These are phyloP conservation scores for Sphagnum contortum DNA, from an alignment of 225 moss, liverwort and hornwort species.

Conservation along the genomic window DNA sequence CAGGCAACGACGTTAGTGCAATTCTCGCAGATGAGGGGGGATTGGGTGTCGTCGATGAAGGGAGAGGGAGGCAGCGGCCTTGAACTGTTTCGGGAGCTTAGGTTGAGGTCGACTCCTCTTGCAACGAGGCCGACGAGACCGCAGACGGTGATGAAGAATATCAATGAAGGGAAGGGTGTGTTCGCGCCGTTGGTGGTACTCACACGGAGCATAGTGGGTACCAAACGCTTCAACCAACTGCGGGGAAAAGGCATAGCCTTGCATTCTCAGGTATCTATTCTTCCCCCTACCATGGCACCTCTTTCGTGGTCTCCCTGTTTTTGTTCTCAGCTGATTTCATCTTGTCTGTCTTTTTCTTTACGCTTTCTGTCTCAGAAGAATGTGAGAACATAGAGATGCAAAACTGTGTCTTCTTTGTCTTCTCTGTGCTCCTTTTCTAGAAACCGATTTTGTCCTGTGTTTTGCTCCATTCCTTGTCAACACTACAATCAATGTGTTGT, in stretches of 20 bases:
- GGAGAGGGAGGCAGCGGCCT: conserved; percentile 17
- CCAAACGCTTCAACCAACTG: conserved; percentile 72
- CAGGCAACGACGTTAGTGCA: too few relatives aligned
- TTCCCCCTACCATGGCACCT: too few relatives aligned
- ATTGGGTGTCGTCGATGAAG: conserved; percentile 23
- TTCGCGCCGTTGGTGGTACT: conserved; percentile 73
- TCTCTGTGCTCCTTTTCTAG: neutral
- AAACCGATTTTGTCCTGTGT: too few relatives aligned
- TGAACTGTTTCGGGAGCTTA: too few relatives aligned
- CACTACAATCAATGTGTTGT: too few relatives aligned
- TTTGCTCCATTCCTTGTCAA: too few relatives aligned
- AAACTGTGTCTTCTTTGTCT: neutral
- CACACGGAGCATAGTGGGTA: conserved; percentile 49
- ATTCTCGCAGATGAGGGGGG: conserved; percentile 7
- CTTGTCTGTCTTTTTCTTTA: neutral
- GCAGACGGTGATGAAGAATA: conserved; percentile 61
- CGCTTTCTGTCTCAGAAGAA: neutral
- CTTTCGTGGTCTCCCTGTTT: too few relatives aligned
- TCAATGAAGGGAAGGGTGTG: conserved; percentile 43
- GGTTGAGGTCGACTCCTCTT: too few relatives aligned
- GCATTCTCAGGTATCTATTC: conserved; percentile 71
- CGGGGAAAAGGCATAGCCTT: conserved; percentile 92
- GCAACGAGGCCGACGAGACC: conserved; percentile 23
- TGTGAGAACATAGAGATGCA: neutral
- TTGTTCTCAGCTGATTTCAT: neutral